Percentiles rank a stretch among this genome's conserved stretches.
These are phyloP conservation scores for Acanthochlamys bracteata DNA, from an alignment of 106 monocot genomes.

Conservation along the genomic window DNA sequence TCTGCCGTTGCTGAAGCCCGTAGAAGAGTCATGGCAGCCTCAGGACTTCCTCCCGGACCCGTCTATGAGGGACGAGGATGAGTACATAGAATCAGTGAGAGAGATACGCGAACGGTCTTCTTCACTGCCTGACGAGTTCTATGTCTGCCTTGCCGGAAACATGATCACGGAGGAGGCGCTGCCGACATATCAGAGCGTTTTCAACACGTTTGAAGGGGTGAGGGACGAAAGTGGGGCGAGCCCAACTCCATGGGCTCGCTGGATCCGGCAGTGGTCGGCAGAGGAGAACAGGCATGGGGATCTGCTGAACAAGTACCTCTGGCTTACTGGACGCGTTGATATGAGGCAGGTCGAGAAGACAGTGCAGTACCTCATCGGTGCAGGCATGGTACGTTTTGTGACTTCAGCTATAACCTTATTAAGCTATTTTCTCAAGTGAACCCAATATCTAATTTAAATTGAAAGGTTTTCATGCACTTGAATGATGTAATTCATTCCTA, in stretches of 20 bases:
- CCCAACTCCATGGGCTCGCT: constrained; percentile 5
- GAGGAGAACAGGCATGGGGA: constrained; percentile 18
- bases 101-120: too few relatives aligned
- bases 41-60: too few relatives aligned
- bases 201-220: constrained; percentile 1
- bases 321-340: constrained; percentile 4
- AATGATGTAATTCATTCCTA: too few relatives aligned
- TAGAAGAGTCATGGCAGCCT: too few relatives aligned
- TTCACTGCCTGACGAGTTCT: constrained; percentile 2
- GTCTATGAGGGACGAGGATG: too few relatives aligned
- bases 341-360: constrained; percentile 14
- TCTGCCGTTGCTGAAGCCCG: too few relatives aligned
- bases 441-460: too few relatives aligned
- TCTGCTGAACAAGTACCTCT: constrained; percentile 16
- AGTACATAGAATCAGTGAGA: too few relatives aligned
- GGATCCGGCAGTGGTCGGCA: constrained; percentile 9
- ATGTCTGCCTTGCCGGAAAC: constrained; percentile 7
- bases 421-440: too few relatives aligned
- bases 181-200: constrained; percentile 5
- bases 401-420: too few relatives aligned
- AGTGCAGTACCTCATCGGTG: constrained; percentile 3
- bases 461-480: too few relatives aligned
- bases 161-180: constrained; percentile 12
- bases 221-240: constrained; percentile 10
- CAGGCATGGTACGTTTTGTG: constrained; percentile 9